Percentiles rank a stretch among this genome's conserved stretches.
Evolutionary conservation across 306 rosid genomes (phyloP).

Genomic region (Lupinus albus): DNA sequence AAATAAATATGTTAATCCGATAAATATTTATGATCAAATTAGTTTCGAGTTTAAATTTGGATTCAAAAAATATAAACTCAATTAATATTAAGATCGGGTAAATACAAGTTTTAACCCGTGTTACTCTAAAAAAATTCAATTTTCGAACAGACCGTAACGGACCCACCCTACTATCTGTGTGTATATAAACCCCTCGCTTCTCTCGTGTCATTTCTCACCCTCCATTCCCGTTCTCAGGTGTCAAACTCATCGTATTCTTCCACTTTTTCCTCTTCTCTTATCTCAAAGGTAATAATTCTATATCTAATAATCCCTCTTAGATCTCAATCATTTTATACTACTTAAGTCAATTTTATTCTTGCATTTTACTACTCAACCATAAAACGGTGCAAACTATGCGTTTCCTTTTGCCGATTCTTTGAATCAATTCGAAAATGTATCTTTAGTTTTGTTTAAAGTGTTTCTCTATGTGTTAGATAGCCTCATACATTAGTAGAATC

Average conservation of each 20-base stretch:
- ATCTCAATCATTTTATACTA: background rate
- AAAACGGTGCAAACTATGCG: background rate
- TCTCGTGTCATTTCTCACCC: background rate
- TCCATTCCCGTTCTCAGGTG: constrained; percentile 14
- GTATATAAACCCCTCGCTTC: constrained; percentile 9
- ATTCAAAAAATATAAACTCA: too few species aligned
- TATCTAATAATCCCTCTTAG: background rate
- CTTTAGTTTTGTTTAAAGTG: background rate
- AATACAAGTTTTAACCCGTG: too few species aligned
- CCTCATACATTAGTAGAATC: background rate
- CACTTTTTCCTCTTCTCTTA: background rate
- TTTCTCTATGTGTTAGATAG: background rate
- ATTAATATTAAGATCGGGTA: too few species aligned
- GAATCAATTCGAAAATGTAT: background rate
- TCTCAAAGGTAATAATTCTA: constrained; percentile 10
- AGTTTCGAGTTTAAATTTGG: too few species aligned
- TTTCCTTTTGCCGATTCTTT: constrained; percentile 1
- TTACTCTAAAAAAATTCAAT: too few species aligned
- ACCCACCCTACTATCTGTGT: constrained; percentile 11
- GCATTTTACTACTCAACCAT: constrained; percentile 3
- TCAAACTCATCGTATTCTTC: background rate
- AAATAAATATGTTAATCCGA: too few species aligned
- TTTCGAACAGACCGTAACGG: background rate
- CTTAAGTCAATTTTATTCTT: background rate
- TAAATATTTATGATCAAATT: too few species aligned